Evolutionary conservation across 139 green algal genomes (phyloP).

Genomic region (Dunaliella primolecta): DNA sequence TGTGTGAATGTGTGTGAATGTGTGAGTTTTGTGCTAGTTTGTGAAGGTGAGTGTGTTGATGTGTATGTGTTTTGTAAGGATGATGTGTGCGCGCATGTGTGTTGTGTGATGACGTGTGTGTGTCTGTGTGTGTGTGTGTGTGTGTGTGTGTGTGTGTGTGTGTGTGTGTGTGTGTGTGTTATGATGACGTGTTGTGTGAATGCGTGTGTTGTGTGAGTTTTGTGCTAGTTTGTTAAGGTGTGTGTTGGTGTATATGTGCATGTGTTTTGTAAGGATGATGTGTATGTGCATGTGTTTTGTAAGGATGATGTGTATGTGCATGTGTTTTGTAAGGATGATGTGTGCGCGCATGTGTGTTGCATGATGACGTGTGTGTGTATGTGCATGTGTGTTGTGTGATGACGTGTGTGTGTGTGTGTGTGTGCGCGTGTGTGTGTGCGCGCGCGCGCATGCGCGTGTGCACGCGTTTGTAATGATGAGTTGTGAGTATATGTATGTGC

Average conservation of each 20-base stretch:
- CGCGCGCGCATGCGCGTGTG: neutral
- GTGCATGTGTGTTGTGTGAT: neutral
- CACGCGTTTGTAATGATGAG: no score
- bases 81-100: neutral
- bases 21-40: neutral
- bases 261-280: no score
- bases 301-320: no score
- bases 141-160: neutral
- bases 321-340: no score
- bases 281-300: no score
- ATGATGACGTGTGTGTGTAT: no score
- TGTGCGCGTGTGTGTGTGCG: neutral
- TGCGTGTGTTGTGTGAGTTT: constrained; percentile 8
- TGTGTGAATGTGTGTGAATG: constrained; percentile 9
- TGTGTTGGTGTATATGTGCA: no score
- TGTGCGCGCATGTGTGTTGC: no score
- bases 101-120: neutral
- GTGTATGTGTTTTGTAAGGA: no score
- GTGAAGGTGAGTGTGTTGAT: no score
- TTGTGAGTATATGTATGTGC: neutral
- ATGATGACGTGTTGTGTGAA: no score
- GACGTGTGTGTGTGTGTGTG: neutral
- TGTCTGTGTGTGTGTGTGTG: neutral
- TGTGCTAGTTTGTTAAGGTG: neutral
- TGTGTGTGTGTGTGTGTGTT: constrained; percentile 5